These are phyloP conservation scores for Sclerotinia minor DNA, from an alignment of 2,329 filamentous ascomycete genomes.

Conservation along the genomic window DNA sequence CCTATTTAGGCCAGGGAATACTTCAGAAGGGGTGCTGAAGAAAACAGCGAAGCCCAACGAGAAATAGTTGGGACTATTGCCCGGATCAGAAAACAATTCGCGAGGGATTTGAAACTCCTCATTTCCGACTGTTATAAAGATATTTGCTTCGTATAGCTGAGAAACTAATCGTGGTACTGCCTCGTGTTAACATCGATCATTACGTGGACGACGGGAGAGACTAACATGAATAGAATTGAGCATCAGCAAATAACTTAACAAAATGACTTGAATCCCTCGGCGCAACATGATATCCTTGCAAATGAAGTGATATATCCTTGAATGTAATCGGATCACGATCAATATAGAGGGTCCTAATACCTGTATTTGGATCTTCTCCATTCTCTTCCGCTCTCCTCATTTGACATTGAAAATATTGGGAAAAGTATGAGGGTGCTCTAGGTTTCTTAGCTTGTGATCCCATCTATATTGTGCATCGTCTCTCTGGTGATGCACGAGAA, in stretches of 20 bases:
- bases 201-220: slow-evolving; percentile 24
- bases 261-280: slow-evolving; percentile 84
- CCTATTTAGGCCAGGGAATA: slow-evolving; percentile 83
- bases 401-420: slow-evolving; percentile 87
- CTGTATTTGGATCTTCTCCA: slow-evolving; percentile 38
- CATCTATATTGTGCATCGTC: not conserved
- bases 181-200: slow-evolving; percentile 27
- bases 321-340: slow-evolving; percentile 91
- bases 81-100: slow-evolving; percentile 79
- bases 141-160: slow-evolving; percentile 86
- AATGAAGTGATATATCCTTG: slow-evolving; percentile 81
- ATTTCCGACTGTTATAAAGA: slow-evolving; percentile 88
- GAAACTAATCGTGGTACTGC: slow-evolving; percentile 84
- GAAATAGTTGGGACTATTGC: slow-evolving; percentile 96
- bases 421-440: slow-evolving; percentile 93
- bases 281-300: slow-evolving; percentile 86
- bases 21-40: slow-evolving; percentile 75
- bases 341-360: slow-evolving; percentile 83
- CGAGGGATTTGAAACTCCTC: slow-evolving; percentile 87
- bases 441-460: slow-evolving; percentile 48
- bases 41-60: slow-evolving; percentile 85
- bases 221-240: slow-evolving; percentile 87
- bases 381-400: slow-evolving; percentile 63
- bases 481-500: not conserved
- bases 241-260: slow-evolving; percentile 89